Percentiles rank a stretch among this genome's conserved stretches.
These are phyloP conservation scores for Lodderomyces orthopsilosis DNA, from an alignment of 1,139 yeast species.

Conservation along the genomic window DNA sequence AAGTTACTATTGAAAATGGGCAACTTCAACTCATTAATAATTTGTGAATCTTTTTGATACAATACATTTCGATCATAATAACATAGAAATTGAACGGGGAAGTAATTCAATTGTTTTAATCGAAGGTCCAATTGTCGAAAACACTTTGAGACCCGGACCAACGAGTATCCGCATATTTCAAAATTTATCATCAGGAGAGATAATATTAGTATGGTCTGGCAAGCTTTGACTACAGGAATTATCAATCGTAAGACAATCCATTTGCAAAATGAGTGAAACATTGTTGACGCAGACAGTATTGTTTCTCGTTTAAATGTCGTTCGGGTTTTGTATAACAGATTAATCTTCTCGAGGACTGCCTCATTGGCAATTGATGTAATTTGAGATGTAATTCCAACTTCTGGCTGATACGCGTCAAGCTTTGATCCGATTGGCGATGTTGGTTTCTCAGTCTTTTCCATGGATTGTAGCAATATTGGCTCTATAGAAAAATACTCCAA, in stretches of 20 bases:
- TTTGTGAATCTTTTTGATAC: conserved; percentile 20
- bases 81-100: conserved; percentile 78
- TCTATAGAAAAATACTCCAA: conserved; percentile 78
- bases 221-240: conserved; percentile 12
- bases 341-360: conserved; percentile 31
- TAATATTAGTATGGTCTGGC: conserved; percentile 23
- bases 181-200: conserved; percentile 26
- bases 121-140: conserved; percentile 80
- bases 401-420: conserved; percentile 9
- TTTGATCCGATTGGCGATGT: conserved; percentile 1
- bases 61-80: conserved; percentile 36
- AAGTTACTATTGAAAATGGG: conserved; percentile 39
- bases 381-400: conserved; percentile 9
- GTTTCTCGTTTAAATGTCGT: conserved; percentile 10
- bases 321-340: conserved; percentile 28
- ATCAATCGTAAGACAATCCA: conserved; percentile 2
- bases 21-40: conserved; percentile 27
- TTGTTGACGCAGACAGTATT: background rate
- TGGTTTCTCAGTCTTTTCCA: conserved; percentile 18
- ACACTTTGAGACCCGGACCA: conserved; percentile 53
- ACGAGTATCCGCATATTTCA: conserved; percentile 17
- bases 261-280: background rate
- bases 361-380: conserved; percentile 23
- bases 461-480: conserved; percentile 68
- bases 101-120: conserved; percentile 69